Base-by-base conservation (phyloP, 352 stramenopile species). In the Pythium grandisporangium region DNA sequence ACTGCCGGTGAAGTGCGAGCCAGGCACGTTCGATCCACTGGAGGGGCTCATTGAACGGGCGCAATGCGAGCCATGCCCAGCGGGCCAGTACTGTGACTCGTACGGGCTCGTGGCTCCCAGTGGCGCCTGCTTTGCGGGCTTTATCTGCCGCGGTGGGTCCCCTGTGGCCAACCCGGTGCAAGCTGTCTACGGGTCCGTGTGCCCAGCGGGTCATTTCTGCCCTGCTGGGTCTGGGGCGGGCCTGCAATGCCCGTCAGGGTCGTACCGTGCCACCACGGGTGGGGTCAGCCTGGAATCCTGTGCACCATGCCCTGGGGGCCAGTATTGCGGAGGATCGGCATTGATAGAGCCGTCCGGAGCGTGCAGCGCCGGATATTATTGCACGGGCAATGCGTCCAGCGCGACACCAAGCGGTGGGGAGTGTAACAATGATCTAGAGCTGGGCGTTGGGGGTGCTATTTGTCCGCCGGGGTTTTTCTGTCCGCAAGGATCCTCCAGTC, bases 31-130 rank as follows among this genome's bases (percentile, higher is more conserved):
- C 47, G 63, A 66, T 7, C 66, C 71, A 8, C 40, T 65, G 1
- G 57, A 78, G 19, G 73, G 77, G n/a, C 61, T 96, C 0, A 55
- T 79, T 6, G 63, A 66, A 17, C 56, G 74, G 17, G 51, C 66
- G 0, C 76, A 95, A 45, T 98, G 91, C 38, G 65, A 73, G 19
- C 26, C 58, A 16, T 97, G 91, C 57, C 63, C 78, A 8, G 56
- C 69, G 7, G 90, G 90, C 0, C 72, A 60, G 20, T 97, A 87
- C 35, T 97, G 91, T 51, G 87, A 96, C 37, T 81, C 84, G 13
- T 90, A 84, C 37, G 81, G 75, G 1, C 45, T 83, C 1, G 67
- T 50, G 0, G 27, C 36, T 3, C 68, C 65, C 13, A 86, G 71
- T 50, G 73, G 66, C 0, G 55, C 51, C 4, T 90, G 76, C 41